These are phyloP conservation scores for Schoenoplectus tabernaemontani DNA, from an alignment of 202 grass and related monocot species.

Conservation along the genomic window DNA sequence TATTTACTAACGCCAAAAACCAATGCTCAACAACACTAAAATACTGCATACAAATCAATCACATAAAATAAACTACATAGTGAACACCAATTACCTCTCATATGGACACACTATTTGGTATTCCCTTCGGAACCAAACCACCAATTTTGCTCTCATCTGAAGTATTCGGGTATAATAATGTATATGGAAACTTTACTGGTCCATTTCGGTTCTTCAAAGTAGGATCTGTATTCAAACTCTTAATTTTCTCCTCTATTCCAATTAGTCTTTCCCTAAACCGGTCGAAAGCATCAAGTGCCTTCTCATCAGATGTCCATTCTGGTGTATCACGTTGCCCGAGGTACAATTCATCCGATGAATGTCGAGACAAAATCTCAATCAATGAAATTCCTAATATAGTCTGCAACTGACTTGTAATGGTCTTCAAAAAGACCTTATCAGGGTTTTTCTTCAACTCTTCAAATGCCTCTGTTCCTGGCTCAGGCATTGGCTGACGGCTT, in stretches of 20 bases:
- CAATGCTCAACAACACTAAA: neutral
- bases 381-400: constrained; percentile 32
- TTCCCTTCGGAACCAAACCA: constrained; percentile 62
- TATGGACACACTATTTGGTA: constrained; percentile 92
- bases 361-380: constrained; percentile 38
- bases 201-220: constrained; percentile 35
- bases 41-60: neutral
- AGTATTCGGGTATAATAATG: constrained; percentile 38
- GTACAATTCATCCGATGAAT: constrained; percentile 43
- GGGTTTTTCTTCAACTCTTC: constrained; percentile 28
- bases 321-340: constrained; percentile 28
- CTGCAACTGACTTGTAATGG: constrained; percentile 40
- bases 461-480: constrained; percentile 22
- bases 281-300: constrained; percentile 24
- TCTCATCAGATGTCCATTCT: constrained; percentile 33
- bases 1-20: neutral
- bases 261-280: constrained; percentile 29
- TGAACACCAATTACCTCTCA: constrained; percentile 21
- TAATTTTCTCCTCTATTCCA: constrained; percentile 31
- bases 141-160: constrained; percentile 34
- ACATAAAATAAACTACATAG: neutral
- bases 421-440: constrained; percentile 26
- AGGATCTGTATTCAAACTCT: constrained; percentile 22
- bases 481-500: constrained; percentile 35
- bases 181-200: constrained; percentile 30